Evolutionary conservation across 2,329 filamentous ascomycete species (phyloP), one percentile per base, ranked within the genome.

Genomic region (Paraphaeosphaeria minitans): DNA sequence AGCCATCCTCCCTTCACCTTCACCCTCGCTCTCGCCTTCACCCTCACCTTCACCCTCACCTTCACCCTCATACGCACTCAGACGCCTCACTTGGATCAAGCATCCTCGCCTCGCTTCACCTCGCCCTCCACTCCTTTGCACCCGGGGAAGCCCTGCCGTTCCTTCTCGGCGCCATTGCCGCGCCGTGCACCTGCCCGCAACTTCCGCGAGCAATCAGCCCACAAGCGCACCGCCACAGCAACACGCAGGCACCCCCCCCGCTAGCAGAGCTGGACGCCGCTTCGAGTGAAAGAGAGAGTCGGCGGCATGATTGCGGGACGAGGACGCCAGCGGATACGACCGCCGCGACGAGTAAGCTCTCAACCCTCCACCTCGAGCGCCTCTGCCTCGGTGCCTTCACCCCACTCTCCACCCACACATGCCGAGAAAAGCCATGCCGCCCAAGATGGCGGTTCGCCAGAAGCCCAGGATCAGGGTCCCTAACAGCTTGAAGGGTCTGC

Each of bases 331-430:
- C 90, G 88, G 72, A 90, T 92, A 60, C 80, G 88, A 54, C 85
- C 88, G 57, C 89, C 89, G 37, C 81, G 87, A 72, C 82, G 86
- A 76, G 89, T 91, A 82, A 74, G 87, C 83, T 21, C 2, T 48
- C 50, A 33, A 14, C 46, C 42, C n/a, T 39, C 35, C 50, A 42
- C 27, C 52, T 49, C 22, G 43, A 27, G 14, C 22, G n/a, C 21
- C 43, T 52, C 65, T 41, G 49, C 24, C 45, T 51, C 50, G 22
- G 29, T 61, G 63, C 52, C 55, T n/a, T 6, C 39, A 42, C 22
- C 43, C 22, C 37, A 39, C 37, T n/a, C 37, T n/a, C n/a, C 37
- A 19, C 60, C 55, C 60, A 63, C 42, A 1, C 43, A 22, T 53
- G 9, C 14, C 45, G 19, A 42, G 9, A 19, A n/a, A 14, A 21